Evolutionary conservation across 208 protist genomes (phyloP), one percentile per base, ranked within the genome.

Genomic region (Trypanosoma platydactyli): DNA sequence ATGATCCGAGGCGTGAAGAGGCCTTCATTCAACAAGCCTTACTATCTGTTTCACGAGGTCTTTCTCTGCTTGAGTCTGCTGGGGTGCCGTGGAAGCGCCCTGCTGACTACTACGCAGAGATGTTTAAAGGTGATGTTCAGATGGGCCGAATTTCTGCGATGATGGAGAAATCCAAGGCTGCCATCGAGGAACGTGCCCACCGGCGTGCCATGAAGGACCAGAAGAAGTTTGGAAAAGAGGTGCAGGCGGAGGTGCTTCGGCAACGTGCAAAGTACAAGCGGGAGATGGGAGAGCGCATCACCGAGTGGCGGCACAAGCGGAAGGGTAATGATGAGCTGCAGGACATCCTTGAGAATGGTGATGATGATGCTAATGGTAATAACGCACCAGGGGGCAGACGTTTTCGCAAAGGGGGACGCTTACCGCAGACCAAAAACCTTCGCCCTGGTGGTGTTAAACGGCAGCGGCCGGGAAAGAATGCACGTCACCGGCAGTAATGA

Each of bases 211-310:
- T 97, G 89, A 94, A 95, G 76, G 91, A 95, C 38, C 91, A 95
- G 84, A 97, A 97, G 83, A 97, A 97, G 81, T 98, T 94, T 68
- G 96, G 96, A 57, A 98, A 98, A 79, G 91, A 96, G 70, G 86
- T 98, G 22, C 94, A 98, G 79, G 92, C 89, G 22, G 90, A 98
- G 80, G 90, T 97, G 61, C 72, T 95, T 58, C 88, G 90, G 27
- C 92, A 98, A 77, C 81, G 94, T 35, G 91, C 94, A 61, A 94
- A 95, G 77, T 91, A 96, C 76, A 98, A 98, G 85, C 77, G 90
- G 15, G 89, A 97, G 60, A 92, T 94, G 83, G 81, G 91, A 48
- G 84, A 88, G 48, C 83, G 79, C 62, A 64, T 96, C 58, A 88
- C 74, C 49, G 86, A 94, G 64, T 96, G 91, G 91, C 77, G 81